Conservation (phyloP, 148 eudicot genomes). For the Oxyria digyna region DNA sequence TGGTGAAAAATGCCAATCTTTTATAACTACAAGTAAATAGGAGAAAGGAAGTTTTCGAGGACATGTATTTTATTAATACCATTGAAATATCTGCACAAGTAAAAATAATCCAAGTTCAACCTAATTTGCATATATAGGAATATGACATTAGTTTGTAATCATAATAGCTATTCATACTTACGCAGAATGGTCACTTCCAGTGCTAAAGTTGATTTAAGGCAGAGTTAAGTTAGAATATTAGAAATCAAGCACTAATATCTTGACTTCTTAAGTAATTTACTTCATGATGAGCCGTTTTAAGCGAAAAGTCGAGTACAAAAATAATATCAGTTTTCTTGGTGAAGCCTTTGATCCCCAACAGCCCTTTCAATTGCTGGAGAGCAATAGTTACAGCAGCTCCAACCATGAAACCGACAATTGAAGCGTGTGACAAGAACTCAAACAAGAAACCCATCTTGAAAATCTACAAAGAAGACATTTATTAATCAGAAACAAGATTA, state of each 20-base stretch:
- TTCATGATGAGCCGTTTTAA: constrained; percentile 35
- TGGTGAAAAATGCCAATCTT: too few relatives aligned
- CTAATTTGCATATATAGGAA: too few relatives aligned
- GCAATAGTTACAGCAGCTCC: constrained; percentile 83
- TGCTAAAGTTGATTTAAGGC: constrained; percentile 17
- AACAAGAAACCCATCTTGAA: constrained; percentile 69
- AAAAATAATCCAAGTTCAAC: too few relatives aligned
- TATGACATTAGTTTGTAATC: too few relatives aligned
- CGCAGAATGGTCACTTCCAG: constrained; percentile 98
- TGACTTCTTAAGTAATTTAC: constrained; percentile 16
- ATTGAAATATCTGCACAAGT: too few relatives aligned
- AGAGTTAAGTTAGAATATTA: neutral
- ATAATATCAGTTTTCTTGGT: constrained; percentile 67
- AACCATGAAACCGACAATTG: constrained; percentile 85
- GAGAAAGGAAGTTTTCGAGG: too few relatives aligned
- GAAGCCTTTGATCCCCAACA: constrained; percentile 59
- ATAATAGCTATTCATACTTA: too few relatives aligned
- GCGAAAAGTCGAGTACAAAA: constrained; percentile 56
- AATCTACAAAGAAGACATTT: neutral
- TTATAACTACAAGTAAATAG: too few relatives aligned
- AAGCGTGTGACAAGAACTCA: constrained; percentile 81
- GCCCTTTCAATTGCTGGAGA: constrained; percentile 86
- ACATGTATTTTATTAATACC: too few relatives aligned
- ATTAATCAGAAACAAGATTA: neutral
- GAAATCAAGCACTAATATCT: neutral